Evolutionary conservation across 2,329 filamentous ascomycete species (phyloP), one percentile per base, ranked within the genome.

Genomic region (Penicillium thymicola): DNA sequence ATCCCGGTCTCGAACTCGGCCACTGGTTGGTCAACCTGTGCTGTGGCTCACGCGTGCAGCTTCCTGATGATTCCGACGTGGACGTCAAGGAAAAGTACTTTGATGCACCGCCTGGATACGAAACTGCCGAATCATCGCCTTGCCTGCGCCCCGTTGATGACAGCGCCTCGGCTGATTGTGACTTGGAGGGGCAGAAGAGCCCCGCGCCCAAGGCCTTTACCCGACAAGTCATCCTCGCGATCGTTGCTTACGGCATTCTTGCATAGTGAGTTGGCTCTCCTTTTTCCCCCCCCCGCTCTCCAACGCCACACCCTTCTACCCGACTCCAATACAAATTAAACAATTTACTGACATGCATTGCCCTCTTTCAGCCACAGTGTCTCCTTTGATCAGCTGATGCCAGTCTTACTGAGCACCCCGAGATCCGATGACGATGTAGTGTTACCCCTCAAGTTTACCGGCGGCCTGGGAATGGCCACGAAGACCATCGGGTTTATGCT

Each of bases 331-430:
- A 47, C 23, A 32, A 14, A 51, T 42, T 28, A 38, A 36, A 51
- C n/a, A 45, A 89, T 92, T 65, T 80, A 58, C 64, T 64, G 49
- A 67, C 68, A 70, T 55, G 50, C 42, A 48, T 54, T 46, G 42
- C 41, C 56, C 46, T 43, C 13, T 32, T 59, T 40, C 68, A 96
- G 92, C 78, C 93, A 97, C 77, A 97, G 93, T 13, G 97, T 99
- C 76, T 95, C 92, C 0, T 94, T 96, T 66, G 94, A 99, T 75
- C 90, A 96, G 69, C 83, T 97, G 47, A 87, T 97, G 65, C 93
- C 94, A 0, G 89, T 97, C 2, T 91, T 99, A 65, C 85, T 99
- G 69, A 93, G 89, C 73, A 90, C 90, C 43, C 71, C 81, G 67
- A 70, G 82, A 68, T 74, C 83, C 69, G 60, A 79, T 28, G 71